These are phyloP conservation scores for Cornus florida DNA, from an alignment of 148 eudicot genomes.

Conservation along the genomic window DNA sequence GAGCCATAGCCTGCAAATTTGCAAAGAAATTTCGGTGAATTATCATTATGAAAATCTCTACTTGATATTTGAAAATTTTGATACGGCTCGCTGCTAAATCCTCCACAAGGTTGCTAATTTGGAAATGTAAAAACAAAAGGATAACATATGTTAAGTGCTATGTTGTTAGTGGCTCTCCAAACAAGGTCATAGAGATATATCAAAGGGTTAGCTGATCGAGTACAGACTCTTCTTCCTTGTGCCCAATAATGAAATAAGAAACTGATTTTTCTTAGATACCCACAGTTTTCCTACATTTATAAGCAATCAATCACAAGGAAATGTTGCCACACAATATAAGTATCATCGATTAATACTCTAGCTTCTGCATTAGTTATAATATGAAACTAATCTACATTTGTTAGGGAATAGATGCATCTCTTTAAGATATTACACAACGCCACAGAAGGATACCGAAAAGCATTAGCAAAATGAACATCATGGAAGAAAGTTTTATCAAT, in stretches of 20 bases:
- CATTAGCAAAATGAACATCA: not conserved
- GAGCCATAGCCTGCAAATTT: conserved; percentile 37
- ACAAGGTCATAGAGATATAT: not conserved
- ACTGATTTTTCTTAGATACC: no score
- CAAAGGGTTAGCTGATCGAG: not conserved
- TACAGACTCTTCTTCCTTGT: no score
- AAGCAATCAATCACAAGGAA: not conserved
- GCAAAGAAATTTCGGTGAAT: conserved; percentile 5
- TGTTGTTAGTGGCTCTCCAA: not conserved
- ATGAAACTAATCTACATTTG: no score
- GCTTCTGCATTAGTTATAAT: no score
- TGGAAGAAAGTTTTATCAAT: not conserved
- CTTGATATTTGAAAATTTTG: no score
- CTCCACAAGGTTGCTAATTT: not conserved
- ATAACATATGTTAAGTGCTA: not conserved
- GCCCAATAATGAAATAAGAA: no score
- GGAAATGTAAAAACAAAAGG: not conserved
- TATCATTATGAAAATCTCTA: not conserved
- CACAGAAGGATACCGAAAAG: not conserved
- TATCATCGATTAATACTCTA: not conserved
- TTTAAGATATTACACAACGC: not conserved
- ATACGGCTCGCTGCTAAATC: not conserved
- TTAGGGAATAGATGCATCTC: no score
- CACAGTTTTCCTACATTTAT: not conserved
- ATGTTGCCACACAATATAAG: not conserved